phyloP scores from a whole-genome alignment of 257 asterid species.

The Rehmannia glutinosa region DNA sequence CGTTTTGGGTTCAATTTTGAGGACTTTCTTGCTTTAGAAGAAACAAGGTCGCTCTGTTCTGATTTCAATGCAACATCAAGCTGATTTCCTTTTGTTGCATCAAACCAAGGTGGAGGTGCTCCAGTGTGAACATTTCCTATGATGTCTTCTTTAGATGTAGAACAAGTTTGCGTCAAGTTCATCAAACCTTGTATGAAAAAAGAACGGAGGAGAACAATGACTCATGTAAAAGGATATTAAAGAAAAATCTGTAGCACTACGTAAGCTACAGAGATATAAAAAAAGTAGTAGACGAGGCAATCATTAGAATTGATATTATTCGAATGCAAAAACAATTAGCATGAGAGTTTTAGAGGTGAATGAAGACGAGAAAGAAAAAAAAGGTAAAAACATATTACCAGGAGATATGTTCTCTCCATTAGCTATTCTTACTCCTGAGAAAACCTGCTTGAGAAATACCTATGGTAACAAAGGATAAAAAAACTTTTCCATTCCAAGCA shows the following conservation, averaged over 20 bases:
- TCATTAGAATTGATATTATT: background rate
- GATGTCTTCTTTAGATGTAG: slow-evolving; percentile 31
- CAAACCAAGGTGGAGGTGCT: slow-evolving; percentile 93
- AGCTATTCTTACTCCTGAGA: slow-evolving; percentile 29
- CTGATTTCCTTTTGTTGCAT: slow-evolving; percentile 34
- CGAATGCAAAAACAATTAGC: background rate
- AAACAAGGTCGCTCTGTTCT: slow-evolving; percentile 14
- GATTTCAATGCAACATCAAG: slow-evolving; percentile 26
- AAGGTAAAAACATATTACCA: slow-evolving; percentile 28
- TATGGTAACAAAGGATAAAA: background rate
- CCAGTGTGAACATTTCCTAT: slow-evolving; percentile 85
- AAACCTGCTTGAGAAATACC: slow-evolving; percentile 42
- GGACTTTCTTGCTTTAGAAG: slow-evolving; percentile 40
- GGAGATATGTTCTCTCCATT: slow-evolving; percentile 28
- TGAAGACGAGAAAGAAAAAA: background rate
- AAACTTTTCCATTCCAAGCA: background rate
- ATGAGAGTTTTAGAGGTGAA: background rate
- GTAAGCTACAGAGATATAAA: background rate
- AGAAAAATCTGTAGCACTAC: background rate
- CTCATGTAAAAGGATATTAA: background rate
- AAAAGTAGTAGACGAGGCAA: background rate
- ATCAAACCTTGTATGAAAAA: slow-evolving; percentile 27
- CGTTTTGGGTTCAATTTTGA: slow-evolving; percentile 84
- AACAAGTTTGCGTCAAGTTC: slow-evolving; percentile 39
- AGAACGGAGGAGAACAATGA: background rate